phyloP scores from a whole-genome alignment of 768 basidiomycete genomes.

The Boletus rufocinnamomeus region DNA sequence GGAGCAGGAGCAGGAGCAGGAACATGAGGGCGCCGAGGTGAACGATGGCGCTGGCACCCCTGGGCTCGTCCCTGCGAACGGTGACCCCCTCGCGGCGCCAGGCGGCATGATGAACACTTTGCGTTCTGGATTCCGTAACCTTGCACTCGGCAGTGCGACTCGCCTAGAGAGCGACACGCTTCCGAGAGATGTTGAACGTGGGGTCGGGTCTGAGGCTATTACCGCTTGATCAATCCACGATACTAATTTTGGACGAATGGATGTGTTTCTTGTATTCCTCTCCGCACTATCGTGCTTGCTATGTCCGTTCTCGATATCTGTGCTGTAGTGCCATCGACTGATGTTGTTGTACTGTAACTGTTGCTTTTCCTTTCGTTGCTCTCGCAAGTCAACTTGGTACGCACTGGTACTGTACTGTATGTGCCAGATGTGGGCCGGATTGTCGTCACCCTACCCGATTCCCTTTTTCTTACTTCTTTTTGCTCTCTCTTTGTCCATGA shows the following conservation, averaged over 20 bases:
- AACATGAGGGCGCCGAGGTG: constrained; percentile 17
- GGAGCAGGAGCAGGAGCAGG: constrained; percentile 15
- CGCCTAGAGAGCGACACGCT: constrained; percentile 31
- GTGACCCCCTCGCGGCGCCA: constrained; percentile 16
- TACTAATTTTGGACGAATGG: background rate
- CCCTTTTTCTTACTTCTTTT: background rate
- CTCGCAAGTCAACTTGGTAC: background rate
- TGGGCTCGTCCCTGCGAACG: background rate
- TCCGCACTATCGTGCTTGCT: background rate
- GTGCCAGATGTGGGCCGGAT: background rate
- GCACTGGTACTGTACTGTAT: background rate
- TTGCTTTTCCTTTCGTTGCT: background rate
- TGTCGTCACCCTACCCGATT: background rate
- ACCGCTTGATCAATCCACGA: constrained; percentile 9
- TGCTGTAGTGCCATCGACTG: background rate
- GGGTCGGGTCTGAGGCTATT: constrained; percentile 11
- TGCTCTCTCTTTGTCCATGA: background rate
- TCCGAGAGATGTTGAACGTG: constrained; percentile 33
- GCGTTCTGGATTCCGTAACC: constrained; percentile 32
- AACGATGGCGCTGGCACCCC: background rate
- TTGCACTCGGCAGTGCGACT: constrained; percentile 15
- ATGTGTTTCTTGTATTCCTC: background rate
- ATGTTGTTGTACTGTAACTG: background rate
- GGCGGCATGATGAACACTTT: constrained; percentile 27
- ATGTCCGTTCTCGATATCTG: background rate